Evolutionary conservation across 2,329 filamentous ascomycete genomes (phyloP).

Genomic region (Phoma herbarum): DNA sequence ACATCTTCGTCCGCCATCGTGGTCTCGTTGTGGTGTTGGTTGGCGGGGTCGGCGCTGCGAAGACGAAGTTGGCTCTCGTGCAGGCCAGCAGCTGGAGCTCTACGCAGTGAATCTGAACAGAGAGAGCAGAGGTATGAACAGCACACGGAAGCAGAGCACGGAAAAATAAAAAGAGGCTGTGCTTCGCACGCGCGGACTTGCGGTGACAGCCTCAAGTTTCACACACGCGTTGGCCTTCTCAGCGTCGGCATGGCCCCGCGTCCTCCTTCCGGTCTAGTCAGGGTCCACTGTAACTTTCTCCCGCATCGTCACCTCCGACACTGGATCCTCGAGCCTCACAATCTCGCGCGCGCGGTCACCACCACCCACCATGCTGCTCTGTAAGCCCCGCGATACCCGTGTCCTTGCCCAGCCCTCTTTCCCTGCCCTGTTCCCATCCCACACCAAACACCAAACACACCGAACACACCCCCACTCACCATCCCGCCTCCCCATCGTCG

Average conservation of each 20-base stretch:
- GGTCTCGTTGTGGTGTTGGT: not conserved
- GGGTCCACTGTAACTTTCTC: conserved; percentile 43
- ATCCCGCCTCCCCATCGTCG: not conserved
- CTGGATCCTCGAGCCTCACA: no score
- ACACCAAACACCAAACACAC: no score
- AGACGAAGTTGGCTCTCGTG: not conserved
- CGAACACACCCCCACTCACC: not conserved
- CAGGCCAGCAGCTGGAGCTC: not conserved
- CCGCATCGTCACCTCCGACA: not conserved
- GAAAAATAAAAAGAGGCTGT: not conserved
- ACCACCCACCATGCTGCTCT: conserved; percentile 69
- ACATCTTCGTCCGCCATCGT: conserved; percentile 51
- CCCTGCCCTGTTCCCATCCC: no score
- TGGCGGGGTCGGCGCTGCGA: conserved; percentile 3
- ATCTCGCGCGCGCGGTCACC: no score
- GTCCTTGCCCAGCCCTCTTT: not conserved
- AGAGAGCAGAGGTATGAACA: no score
- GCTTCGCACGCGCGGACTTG: not conserved
- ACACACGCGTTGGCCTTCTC: conserved; percentile 6
- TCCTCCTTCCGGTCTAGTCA: conserved; percentile 31
- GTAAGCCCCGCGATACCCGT: no score
- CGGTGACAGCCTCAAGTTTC: conserved; percentile 17
- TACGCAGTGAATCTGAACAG: not conserved
- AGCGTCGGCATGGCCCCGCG: conserved; percentile 32
- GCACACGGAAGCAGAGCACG: not conserved